Conservation (phyloP, 495 filamentous ascomycete genomes). For the Bacidia gigantensis region DNA sequence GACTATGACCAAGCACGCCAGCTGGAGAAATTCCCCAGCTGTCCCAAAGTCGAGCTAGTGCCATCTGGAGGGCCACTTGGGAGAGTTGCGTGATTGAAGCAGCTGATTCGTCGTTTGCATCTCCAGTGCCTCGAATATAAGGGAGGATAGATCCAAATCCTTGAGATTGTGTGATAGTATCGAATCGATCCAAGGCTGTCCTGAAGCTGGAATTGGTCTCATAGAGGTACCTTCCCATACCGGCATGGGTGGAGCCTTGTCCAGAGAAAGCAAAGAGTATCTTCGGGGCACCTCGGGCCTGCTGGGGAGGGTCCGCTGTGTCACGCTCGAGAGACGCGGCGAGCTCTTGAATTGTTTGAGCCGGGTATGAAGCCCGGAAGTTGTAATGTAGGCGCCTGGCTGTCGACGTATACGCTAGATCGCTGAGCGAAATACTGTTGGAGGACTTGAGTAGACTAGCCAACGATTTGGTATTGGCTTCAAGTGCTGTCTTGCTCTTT, state of each 20-base stretch:
- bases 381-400: too few relatives aligned
- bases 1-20: constrained; percentile 58
- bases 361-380: too few relatives aligned
- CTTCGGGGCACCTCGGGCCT: constrained; percentile 31
- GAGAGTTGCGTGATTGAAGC: constrained; percentile 42
- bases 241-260: constrained; percentile 40
- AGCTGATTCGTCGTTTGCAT: constrained; percentile 4
- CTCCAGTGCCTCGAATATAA: constrained; percentile 31
- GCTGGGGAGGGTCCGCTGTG: constrained; percentile 17
- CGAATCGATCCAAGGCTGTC: constrained; percentile 52
- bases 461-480: too few relatives aligned
- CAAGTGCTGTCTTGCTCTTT: too few relatives aligned
- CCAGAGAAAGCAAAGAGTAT: constrained; percentile 40
- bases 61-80: constrained; percentile 55
- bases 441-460: too few relatives aligned
- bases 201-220: constrained; percentile 51
- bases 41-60: constrained; percentile 50
- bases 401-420: too few relatives aligned
- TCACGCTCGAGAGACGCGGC: constrained; percentile 11
- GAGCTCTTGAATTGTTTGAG: constrained; percentile 15
- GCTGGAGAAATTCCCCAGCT: constrained; percentile 55
- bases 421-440: too few relatives aligned
- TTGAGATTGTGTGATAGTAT: constrained; percentile 53
- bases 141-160: constrained; percentile 54
- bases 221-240: constrained; percentile 62